These are phyloP conservation scores for Eimeria nieschulzi DNA, from an alignment of 169 alveolate species.

Conservation along the genomic window DNA sequence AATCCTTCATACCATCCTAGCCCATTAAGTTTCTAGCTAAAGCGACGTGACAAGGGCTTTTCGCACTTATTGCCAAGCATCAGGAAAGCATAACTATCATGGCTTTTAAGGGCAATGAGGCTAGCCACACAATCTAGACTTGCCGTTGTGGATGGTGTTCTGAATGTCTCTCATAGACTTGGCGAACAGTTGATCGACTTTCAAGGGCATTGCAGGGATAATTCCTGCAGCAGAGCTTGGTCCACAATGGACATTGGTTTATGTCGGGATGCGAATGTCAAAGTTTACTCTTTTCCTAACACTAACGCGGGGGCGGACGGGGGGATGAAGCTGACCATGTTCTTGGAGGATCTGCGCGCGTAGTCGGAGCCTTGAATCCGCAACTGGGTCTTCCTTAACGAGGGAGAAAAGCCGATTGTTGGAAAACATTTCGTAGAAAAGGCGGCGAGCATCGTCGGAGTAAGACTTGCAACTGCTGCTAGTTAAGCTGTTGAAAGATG, in stretches of 20 bases:
- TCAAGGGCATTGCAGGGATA: slow-evolving; percentile 5
- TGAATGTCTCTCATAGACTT: slow-evolving; percentile 4
- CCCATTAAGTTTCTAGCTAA: background rate
- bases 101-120: background rate
- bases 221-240: slow-evolving; percentile 3
- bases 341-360: slow-evolving; percentile 21
- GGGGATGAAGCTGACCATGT: background rate
- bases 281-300: too few species aligned
- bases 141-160: slow-evolving; percentile 20
- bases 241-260: background rate
- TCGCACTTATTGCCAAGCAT: too few species aligned
- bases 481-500: slow-evolving; percentile 10
- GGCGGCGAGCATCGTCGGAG: slow-evolving; percentile 14
- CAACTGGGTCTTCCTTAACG: background rate
- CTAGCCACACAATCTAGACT: background rate
- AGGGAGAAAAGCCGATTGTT: background rate
- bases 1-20: background rate
- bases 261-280: too few species aligned
- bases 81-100: too few species aligned
- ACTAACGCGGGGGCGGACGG: too few species aligned
- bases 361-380: background rate
- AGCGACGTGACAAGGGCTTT: background rate
- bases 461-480: slow-evolving; percentile 22
- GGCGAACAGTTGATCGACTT: background rate
- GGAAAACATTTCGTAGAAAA: background rate